Evolutionary conservation across 1,284 basidiomycete genomes (phyloP), one percentile per base, ranked within the genome.

Genomic region (Puccinia coronata): DNA sequence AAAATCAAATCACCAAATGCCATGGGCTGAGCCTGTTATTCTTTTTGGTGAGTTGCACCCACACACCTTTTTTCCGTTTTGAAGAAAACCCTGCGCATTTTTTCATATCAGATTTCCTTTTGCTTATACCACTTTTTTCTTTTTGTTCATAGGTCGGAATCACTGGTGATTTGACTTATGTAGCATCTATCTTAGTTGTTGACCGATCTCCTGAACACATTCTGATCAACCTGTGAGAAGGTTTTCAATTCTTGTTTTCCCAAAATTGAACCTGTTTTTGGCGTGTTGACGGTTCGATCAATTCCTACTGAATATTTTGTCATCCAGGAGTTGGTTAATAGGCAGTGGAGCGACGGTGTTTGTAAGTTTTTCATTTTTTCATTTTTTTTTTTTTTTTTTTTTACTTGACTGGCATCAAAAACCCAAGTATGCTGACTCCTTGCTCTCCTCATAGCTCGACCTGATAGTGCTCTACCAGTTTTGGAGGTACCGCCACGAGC

Each of bases 1-100:
- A 86, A 83, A 86, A 86, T 82, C 82, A 83, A 25, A 82, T 84
- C 31, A 86, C 86, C 0, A 86, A 86, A 57, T 86, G 86, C 82
- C 84, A 85, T 51, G 86, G 86, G 1, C 84, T 86, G 55, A 84
- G 83, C 31, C 76, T 86, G 2, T 84, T 85, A 0, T 84, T 86
- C 28, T 85, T 86, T 74, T 83, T 86, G 55, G 79, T 80, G 20
- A 53, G 70, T 39, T 9, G 12, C 43, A 11, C 20, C 20, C 43
- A 47, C 20, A 1, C 43, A 14, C 43, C 20, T 18, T 47, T 14
- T 47, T 47, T 47, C 6, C n/a, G n/a, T n/a, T 47, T 47, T 47
- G 20, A 47, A 47, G 20, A 47, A 47, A n/a, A n/a, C n/a, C n/a
- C n/a, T n/a, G n/a, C n/a, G n/a, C n/a, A n/a, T n/a, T n/a, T n/a